Evolutionary conservation across 768 basidiomycete species (phyloP).

Genomic region (Clitopilus passeckerianus): DNA sequence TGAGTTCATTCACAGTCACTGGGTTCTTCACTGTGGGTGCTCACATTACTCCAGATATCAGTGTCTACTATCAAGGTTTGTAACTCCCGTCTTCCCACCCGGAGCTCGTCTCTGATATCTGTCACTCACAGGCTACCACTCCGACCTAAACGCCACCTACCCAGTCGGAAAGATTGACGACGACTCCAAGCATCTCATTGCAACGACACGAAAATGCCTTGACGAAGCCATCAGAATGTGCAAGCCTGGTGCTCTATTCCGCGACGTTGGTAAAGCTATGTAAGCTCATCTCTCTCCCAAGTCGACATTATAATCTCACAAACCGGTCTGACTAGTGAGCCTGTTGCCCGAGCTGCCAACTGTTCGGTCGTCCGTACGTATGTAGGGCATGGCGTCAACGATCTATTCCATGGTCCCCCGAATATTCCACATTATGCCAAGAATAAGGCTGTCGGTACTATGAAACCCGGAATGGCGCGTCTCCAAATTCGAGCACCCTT

Average conservation of each 20-base stretch:
- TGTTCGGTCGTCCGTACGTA: conserved; percentile 92
- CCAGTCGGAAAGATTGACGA: conserved; percentile 85
- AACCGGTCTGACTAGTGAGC: conserved; percentile 52
- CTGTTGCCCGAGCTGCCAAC: conserved; percentile 73
- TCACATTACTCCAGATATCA: conserved; percentile 52
- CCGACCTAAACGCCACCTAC: conserved; percentile 90
- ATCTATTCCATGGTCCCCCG: conserved; percentile 79
- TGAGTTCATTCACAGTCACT: conserved; percentile 21
- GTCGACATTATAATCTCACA: conserved; percentile 1
- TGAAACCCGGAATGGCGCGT: conserved; percentile 91
- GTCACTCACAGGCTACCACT: conserved; percentile 67
- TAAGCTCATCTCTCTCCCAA: conserved; percentile 30
- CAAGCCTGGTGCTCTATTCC: conserved; percentile 89
- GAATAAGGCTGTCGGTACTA: conserved; percentile 87
- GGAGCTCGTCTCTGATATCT: neutral
- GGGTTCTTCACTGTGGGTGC: conserved; percentile 1
- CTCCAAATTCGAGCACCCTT: neutral
- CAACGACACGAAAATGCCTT: conserved; percentile 74
- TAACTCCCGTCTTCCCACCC: conserved; percentile 3
- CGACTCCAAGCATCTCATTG: conserved; percentile 77
- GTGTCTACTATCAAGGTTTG: conserved; percentile 73
- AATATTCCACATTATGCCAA: conserved; percentile 95
- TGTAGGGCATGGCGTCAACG: conserved; percentile 87
- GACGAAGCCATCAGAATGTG: conserved; percentile 90
- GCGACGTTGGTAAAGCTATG: conserved; percentile 86